Percentiles rank a stretch among this genome's conserved stretches.
Evolutionary conservation across 345 rosid genomes (phyloP).

Genomic region (Eucalyptus coolabah): DNA sequence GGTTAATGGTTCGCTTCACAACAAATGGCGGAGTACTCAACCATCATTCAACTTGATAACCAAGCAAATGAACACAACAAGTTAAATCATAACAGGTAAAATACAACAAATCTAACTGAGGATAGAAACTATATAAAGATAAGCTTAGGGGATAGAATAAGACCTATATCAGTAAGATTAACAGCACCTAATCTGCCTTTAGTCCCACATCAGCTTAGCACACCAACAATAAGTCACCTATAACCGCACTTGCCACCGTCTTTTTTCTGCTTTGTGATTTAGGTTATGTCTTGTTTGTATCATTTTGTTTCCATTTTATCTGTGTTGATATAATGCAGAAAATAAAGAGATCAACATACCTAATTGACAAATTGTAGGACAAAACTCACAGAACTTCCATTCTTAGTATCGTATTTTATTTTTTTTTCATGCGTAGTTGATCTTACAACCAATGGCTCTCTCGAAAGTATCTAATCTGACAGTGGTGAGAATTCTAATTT

Average conservation of each 20-base stretch:
- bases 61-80: too few relatives aligned
- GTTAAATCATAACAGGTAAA: too few relatives aligned
- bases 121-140: too few relatives aligned
- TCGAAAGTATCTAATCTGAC: too few relatives aligned
- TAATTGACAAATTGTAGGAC: background rate
- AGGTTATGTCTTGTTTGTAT: background rate
- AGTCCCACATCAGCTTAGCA: background rate
- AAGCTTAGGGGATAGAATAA: too few relatives aligned
- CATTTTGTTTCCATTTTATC: background rate
- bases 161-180: background rate
- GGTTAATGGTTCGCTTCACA: background rate
- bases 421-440: background rate
- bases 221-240: background rate
- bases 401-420: rapidly evolving
- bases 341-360: background rate
- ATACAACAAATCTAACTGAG: too few relatives aligned
- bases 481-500: too few relatives aligned
- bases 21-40: too few relatives aligned
- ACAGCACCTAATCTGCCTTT: background rate
- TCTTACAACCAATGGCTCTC: too few relatives aligned
- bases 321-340: background rate
- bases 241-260: rapidly evolving
- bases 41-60: too few relatives aligned
- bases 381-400: background rate
- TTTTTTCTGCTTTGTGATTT: background rate